Percentiles rank a stretch among this genome's conserved stretches.
These are phyloP conservation scores for Pterula multifida DNA, from an alignment of 1,284 basidiomycete genomes.

Conservation along the genomic window DNA sequence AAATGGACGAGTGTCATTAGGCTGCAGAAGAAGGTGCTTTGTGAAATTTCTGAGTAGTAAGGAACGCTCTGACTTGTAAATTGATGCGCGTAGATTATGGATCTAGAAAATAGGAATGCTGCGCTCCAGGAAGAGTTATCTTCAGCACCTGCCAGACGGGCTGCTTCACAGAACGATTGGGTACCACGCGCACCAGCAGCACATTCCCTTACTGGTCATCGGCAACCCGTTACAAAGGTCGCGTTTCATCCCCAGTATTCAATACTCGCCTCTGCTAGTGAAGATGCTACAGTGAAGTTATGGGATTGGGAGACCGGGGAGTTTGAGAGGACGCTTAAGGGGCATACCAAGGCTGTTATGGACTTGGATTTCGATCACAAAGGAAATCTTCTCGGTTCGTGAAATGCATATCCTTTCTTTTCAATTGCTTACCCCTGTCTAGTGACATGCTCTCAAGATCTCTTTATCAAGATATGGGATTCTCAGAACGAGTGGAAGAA, in stretches of 20 bases:
- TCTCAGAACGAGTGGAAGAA: slow-evolving; percentile 84
- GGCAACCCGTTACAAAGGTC: slow-evolving; percentile 65
- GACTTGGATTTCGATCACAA: slow-evolving; percentile 85
- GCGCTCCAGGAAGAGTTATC: slow-evolving; percentile 70
- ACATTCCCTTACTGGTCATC: slow-evolving; percentile 73
- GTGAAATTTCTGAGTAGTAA: slow-evolving; percentile 6
- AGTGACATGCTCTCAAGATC: slow-evolving; percentile 85
- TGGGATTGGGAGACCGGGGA: slow-evolving; percentile 97
- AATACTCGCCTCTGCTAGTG: slow-evolving; percentile 73
- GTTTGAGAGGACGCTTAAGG: slow-evolving; percentile 84
- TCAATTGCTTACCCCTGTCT: slow-evolving; percentile 5
- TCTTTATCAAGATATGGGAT: slow-evolving; percentile 90
- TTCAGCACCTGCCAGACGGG: slow-evolving; percentile 43
- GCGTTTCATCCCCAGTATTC: slow-evolving; percentile 85
- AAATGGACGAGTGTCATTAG: slow-evolving; percentile 93
- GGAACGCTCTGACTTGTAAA: not conserved
- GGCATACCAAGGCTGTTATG: slow-evolving; percentile 81
- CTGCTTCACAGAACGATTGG: slow-evolving; percentile 61
- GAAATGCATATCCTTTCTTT: slow-evolving; percentile 1
- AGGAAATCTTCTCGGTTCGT: slow-evolving; percentile 68
- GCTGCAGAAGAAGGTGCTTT: slow-evolving; percentile 86
- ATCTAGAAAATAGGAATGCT: slow-evolving; percentile 71
- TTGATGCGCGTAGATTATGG: slow-evolving; percentile 70
- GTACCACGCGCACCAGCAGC: slow-evolving; percentile 71
- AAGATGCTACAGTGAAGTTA: slow-evolving; percentile 82